Conservation (phyloP, 2,329 filamentous ascomycete genomes). For the Trichoderma sp. region DNA sequence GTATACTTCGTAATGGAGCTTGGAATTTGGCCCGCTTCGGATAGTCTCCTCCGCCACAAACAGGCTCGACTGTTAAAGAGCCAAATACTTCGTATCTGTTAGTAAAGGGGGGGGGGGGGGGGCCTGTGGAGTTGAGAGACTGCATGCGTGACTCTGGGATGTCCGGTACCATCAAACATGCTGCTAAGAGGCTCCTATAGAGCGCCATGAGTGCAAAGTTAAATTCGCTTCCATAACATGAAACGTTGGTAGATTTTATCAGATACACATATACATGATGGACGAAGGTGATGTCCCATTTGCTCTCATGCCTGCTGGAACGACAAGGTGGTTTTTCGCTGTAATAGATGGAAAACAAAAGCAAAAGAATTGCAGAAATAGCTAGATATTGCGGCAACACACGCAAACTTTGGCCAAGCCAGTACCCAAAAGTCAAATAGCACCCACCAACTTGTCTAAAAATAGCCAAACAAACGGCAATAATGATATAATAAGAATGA, state of each 20-base stretch:
- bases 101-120: background rate
- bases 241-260: background rate
- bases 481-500: background rate
- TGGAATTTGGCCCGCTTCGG: background rate
- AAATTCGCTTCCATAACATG: background rate
- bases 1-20: background rate
- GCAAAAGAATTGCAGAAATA: background rate
- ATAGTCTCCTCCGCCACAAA: background rate
- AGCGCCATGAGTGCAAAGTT: background rate
- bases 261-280: background rate
- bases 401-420: background rate
- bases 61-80: background rate
- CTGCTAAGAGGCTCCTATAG: background rate
- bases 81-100: background rate
- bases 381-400: background rate
- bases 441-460: background rate
- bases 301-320: slow-evolving; percentile 3
- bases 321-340: background rate
- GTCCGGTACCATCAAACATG: background rate
- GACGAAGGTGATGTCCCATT: background rate
- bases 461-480: background rate
- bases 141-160: background rate
- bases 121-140: background rate
- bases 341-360: background rate
- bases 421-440: background rate